Percentiles rank a stretch among this genome's conserved stretches.
Conservation (phyloP, 2,329 filamentous ascomycete genomes). For the Trichoderma semiorbis region DNA sequence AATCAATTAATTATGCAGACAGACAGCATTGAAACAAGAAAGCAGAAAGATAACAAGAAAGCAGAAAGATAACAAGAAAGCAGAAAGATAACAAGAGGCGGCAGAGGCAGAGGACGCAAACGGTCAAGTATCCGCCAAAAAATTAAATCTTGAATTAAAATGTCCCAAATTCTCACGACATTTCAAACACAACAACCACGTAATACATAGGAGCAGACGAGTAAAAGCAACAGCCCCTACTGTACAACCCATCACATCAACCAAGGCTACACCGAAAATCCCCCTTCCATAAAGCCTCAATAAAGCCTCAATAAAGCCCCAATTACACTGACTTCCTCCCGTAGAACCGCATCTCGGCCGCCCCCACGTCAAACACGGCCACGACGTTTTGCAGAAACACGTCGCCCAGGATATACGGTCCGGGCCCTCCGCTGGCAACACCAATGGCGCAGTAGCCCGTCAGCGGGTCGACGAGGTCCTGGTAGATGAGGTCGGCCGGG, state of each 20-base stretch:
- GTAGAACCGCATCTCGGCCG: conserved; percentile 46
- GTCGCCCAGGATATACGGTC: conserved; percentile 49
- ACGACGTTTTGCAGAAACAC: conserved; percentile 51
- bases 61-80: not conserved
- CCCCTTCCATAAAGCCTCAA: too few relatives aligned
- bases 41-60: not conserved
- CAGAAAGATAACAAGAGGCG: not conserved
- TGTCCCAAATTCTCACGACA: not conserved
- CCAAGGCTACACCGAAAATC: not conserved
- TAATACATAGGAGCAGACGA: not conserved
- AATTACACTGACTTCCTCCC: conserved; percentile 20
- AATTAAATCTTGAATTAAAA: not conserved
- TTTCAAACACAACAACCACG: not conserved
- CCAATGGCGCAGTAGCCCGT: conserved; percentile 48
- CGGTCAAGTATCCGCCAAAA: not conserved
- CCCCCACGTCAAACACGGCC: conserved; percentile 47
- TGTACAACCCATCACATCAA: not conserved
- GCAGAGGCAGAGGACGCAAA: not conserved
- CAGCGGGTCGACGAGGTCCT: conserved; percentile 40
- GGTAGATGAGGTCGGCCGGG: conserved; percentile 46
- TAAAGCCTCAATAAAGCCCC: not conserved
- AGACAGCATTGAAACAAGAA: not conserved
- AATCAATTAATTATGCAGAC: not conserved
- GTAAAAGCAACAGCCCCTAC: not conserved
- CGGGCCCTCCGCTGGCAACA: conserved; percentile 42